phyloP scores from a whole-genome alignment of 2,329 filamentous ascomycete genomes.

The Fusarium avenaceum region DNA sequence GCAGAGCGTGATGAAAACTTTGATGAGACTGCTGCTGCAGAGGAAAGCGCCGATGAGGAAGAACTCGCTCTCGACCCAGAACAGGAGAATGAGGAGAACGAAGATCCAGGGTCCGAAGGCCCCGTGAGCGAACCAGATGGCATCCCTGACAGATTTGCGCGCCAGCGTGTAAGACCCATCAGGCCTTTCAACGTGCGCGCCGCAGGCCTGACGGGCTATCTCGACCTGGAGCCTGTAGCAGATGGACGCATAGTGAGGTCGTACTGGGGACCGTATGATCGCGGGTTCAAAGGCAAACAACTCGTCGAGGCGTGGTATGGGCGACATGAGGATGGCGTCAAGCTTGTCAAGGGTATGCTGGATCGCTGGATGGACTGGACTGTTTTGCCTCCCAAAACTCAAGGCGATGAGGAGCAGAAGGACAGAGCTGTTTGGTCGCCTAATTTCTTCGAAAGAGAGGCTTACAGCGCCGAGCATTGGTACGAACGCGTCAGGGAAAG shows the following conservation, averaged over 20 bases:
- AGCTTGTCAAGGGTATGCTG: conserved; percentile 55
- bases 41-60: conserved; percentile 54
- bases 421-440: conserved; percentile 59
- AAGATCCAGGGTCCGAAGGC: conserved; percentile 49
- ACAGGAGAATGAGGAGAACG: conserved; percentile 46
- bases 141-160: conserved; percentile 50
- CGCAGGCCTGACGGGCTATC: conserved; percentile 44
- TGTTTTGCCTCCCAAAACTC: conserved; percentile 56
- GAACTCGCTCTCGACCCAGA: conserved; percentile 42
- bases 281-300: conserved; percentile 51
- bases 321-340: conserved; percentile 54
- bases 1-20: conserved; percentile 52
- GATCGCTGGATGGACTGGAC: conserved; percentile 59
- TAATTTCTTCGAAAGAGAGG: conserved; percentile 53
- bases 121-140: conserved; percentile 46
- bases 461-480: conserved; percentile 52
- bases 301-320: conserved; percentile 60
- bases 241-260: conserved; percentile 52
- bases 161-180: conserved; percentile 46
- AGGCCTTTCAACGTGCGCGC: conserved; percentile 44
- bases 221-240: conserved; percentile 54
- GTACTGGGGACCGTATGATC: conserved; percentile 56
- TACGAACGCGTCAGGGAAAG: conserved; percentile 43
- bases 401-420: conserved; percentile 46
- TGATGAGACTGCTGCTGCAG: conserved; percentile 48